A percentile compares a stretch with the other conserved stretches of the same genome.
These are phyloP conservation scores for Toxicodendron radicans DNA, from an alignment of 345 rosid species.

Conservation along the genomic window DNA sequence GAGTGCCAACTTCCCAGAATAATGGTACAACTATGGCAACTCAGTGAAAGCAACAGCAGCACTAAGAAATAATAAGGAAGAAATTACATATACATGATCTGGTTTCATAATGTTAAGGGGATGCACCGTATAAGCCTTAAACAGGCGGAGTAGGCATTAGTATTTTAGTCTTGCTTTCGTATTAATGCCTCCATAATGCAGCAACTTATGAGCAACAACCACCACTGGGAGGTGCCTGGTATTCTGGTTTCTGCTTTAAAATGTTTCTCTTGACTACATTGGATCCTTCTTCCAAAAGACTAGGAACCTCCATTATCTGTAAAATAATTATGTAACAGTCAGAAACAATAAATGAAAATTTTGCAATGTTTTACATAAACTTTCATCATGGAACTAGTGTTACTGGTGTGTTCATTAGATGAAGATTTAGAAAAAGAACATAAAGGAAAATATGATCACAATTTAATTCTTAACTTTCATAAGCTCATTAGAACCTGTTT, in stretches of 20 bases:
- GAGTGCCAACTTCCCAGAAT: conserved; percentile 9
- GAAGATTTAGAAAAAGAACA: no score
- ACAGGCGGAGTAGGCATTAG: conserved; percentile 1
- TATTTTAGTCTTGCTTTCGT: not conserved
- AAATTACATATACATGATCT: conserved; percentile 17
- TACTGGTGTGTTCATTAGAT: no score
- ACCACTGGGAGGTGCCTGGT: conserved; percentile 31
- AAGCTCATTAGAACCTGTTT: no score
- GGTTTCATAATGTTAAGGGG: conserved; percentile 7
- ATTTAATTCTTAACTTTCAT: no score
- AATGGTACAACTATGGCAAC: conserved; percentile 16
- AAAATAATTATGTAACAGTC: not conserved
- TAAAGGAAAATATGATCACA: no score
- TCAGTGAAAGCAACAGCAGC: conserved; percentile 8
- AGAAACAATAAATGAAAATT: conserved; percentile 6
- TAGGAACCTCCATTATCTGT: conserved; percentile 92
- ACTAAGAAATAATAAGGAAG: conserved; percentile 5
- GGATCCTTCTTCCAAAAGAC: conserved; percentile 92
- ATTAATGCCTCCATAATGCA: not conserved
- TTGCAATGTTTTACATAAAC: not conserved
- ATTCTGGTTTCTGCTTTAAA: conserved; percentile 66
- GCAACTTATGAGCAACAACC: conserved; percentile 55
- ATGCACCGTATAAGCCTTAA: not conserved
- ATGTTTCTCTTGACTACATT: conserved; percentile 67
- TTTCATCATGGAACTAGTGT: not conserved